These are phyloP conservation scores for Phytopythium vexans DNA, from an alignment of 352 stramenopile genomes.

Conservation along the genomic window DNA sequence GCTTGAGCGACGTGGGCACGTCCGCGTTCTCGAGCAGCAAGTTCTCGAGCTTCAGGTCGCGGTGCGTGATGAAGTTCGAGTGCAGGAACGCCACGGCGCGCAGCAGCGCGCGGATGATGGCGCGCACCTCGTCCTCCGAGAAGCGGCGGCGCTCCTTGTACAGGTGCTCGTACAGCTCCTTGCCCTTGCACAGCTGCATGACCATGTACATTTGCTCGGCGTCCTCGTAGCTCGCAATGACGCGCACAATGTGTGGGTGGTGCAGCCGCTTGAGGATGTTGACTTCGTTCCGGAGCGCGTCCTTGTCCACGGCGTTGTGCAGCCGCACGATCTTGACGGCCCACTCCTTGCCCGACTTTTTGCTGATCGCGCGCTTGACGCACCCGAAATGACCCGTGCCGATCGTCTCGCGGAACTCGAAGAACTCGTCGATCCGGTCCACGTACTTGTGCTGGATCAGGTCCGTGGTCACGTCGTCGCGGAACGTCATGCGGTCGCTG, in stretches of 20 bases:
- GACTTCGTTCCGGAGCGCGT: conserved; percentile 74
- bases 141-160: conserved; percentile 66
- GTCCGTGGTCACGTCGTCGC: conserved; percentile 71
- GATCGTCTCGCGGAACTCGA: conserved; percentile 63
- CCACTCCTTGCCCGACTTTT: conserved; percentile 67
- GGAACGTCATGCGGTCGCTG: conserved; percentile 36
- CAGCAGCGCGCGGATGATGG: conserved; percentile 59
- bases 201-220: conserved; percentile 84
- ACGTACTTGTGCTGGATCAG: conserved; percentile 79
- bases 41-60: conserved; percentile 84
- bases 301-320: conserved; percentile 68
- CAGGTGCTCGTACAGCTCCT: conserved; percentile 75
- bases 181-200: conserved; percentile 83
- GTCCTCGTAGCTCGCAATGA: conserved; percentile 79
- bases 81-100: conserved; percentile 70
- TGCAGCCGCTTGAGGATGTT: conserved; percentile 75
- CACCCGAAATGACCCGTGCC: conserved; percentile 70
- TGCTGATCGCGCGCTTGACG: conserved; percentile 60
- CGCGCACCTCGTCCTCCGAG: conserved; percentile 61
- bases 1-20: conserved; percentile 57
- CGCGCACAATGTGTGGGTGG: conserved; percentile 77
- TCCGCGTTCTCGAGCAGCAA: conserved; percentile 69
- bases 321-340: conserved; percentile 75
- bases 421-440: conserved; percentile 57
- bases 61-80: conserved; percentile 77